These are phyloP conservation scores for Diversispora epigaea DNA, from an alignment of 192 early-diverging fungal species.

Conservation along the genomic window DNA sequence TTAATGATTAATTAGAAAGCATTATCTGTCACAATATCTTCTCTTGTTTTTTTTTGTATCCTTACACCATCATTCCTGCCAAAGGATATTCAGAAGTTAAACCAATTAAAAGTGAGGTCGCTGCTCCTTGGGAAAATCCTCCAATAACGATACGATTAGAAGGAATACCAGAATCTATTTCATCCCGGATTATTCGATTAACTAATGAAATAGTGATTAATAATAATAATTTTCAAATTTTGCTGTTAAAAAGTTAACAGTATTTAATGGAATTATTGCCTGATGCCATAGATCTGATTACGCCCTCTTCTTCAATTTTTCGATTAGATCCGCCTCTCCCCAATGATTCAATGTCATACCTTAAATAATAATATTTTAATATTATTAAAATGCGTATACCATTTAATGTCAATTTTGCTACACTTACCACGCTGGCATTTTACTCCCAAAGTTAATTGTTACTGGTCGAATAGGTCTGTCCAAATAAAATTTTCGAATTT, in stretches of 20 bases:
- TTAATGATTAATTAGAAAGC: constrained; percentile 44
- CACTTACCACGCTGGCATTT: constrained; percentile 94
- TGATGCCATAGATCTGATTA: not conserved
- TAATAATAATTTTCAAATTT: not conserved
- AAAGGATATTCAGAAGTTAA: constrained; percentile 68
- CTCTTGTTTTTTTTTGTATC: not conserved
- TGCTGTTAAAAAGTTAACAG: not conserved
- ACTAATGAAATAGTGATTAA: not conserved
- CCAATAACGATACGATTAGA: constrained; percentile 84
- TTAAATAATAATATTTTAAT: constrained; percentile 4
- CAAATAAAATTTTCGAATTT: not conserved
- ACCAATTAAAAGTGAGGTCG: constrained; percentile 68
- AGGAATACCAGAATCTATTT: constrained; percentile 78
- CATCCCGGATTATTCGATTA: constrained; percentile 51
- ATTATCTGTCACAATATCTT: not conserved
- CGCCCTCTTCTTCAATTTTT: constrained; percentile 34
- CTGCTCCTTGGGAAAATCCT: constrained; percentile 94
- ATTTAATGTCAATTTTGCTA: constrained; percentile 52
- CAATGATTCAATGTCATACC: constrained; percentile 25
- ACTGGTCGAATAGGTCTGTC: constrained; percentile 55
- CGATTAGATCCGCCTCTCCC: constrained; percentile 56
- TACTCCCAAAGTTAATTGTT: constrained; percentile 77
- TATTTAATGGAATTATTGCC: not conserved
- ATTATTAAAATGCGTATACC: constrained; percentile 41
- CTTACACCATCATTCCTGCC: constrained; percentile 37